Evolutionary conservation across 202 grass and related monocot species (phyloP).

Genomic region (Zizania palustris): DNA sequence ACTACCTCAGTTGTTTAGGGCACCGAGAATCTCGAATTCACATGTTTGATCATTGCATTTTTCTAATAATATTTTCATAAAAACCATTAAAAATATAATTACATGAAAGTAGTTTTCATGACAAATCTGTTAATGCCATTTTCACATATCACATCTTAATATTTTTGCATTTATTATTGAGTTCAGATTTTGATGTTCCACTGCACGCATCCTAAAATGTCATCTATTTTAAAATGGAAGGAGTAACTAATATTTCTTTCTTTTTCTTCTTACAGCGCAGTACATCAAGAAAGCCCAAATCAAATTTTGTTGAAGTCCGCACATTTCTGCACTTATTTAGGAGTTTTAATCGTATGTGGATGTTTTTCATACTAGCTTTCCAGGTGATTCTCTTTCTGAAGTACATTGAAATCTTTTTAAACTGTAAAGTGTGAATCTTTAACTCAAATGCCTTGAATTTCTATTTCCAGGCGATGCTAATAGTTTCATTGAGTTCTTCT

Average conservation of each 20-base stretch:
- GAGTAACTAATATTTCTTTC: background rate
- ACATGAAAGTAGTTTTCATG: too few relatives aligned
- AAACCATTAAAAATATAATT: too few relatives aligned
- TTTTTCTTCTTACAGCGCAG: slow-evolving; percentile 36
- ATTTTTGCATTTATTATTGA: too few relatives aligned
- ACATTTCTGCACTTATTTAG: slow-evolving; percentile 93
- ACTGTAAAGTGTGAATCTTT: slow-evolving; percentile 9
- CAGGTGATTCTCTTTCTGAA: slow-evolving; percentile 64
- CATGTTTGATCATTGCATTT: too few relatives aligned
- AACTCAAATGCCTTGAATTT: slow-evolving; percentile 38
- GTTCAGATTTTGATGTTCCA: too few relatives aligned
- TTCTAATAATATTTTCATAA: too few relatives aligned
- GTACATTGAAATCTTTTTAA: slow-evolving; percentile 27
- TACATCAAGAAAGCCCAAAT: slow-evolving; percentile 66
- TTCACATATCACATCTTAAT: too few relatives aligned
- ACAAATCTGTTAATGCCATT: too few relatives aligned
- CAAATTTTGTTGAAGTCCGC: slow-evolving; percentile 96
- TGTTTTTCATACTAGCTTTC: slow-evolving; percentile 84
- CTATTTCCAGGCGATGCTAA: slow-evolving; percentile 80
- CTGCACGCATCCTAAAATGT: too few relatives aligned
- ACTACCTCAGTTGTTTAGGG: too few relatives aligned
- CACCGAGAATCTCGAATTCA: too few relatives aligned
- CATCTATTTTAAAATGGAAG: too few relatives aligned
- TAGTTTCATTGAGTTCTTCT: slow-evolving; percentile 87
- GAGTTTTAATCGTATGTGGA: slow-evolving; percentile 97